Evolutionary conservation across 371 early-diverging fungal genomes (phyloP).

Genomic region (Syncephalastrum contaminatum): DNA sequence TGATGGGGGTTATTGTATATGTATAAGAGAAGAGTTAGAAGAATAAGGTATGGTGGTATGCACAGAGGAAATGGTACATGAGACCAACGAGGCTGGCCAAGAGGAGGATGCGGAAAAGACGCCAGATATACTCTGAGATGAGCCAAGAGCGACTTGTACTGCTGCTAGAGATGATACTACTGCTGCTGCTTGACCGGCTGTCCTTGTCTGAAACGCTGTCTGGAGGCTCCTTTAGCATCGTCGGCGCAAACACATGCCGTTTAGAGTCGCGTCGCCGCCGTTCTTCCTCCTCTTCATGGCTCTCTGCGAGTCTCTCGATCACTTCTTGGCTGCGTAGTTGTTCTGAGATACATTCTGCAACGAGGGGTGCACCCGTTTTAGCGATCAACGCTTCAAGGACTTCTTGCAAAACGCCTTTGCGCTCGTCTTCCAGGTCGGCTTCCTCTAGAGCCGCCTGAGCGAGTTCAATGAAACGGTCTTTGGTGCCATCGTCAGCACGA

Average conservation of each 20-base stretch:
- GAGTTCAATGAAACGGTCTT: constrained; percentile 46
- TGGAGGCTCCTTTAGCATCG: constrained; percentile 16
- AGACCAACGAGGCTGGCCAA: constrained; percentile 40
- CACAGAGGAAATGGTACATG: constrained; percentile 33
- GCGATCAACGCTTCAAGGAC: constrained; percentile 43
- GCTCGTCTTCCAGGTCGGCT: constrained; percentile 44
- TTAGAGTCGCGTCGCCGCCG: constrained; percentile 10
- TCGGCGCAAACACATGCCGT: constrained; percentile 17
- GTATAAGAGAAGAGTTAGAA: constrained; percentile 7
- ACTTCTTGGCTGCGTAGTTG: constrained; percentile 45
- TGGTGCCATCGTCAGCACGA: constrained; percentile 23
- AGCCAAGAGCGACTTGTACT: constrained; percentile 5
- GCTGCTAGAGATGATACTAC: not conserved
- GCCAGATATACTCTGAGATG: constrained; percentile 43
- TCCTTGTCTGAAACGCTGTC: constrained; percentile 9
- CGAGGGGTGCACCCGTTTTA: constrained; percentile 39
- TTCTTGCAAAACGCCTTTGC: constrained; percentile 45
- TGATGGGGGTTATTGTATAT: not conserved
- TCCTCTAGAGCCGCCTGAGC: constrained; percentile 50
- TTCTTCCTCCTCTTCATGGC: constrained; percentile 26
- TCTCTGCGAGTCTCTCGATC: constrained; percentile 41
- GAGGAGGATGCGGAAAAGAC: constrained; percentile 36
- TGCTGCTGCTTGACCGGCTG: constrained; percentile 1
- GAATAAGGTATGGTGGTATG: constrained; percentile 15
- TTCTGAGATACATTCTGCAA: constrained; percentile 44